phyloP scores from a whole-genome alignment of 2,329 filamentous ascomycete species.

The Phaeosphaeria sp. region DNA sequence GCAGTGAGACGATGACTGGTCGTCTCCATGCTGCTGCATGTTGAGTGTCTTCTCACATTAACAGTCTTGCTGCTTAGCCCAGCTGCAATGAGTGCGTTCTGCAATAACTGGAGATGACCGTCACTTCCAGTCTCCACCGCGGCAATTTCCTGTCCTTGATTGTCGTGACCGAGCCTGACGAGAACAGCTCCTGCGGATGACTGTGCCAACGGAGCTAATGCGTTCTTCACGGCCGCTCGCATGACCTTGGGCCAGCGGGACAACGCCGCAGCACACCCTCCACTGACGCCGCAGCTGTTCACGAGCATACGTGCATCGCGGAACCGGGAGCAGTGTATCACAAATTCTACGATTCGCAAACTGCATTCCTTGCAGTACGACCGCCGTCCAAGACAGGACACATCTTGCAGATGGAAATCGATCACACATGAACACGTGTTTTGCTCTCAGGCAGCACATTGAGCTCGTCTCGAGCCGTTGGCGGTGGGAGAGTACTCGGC shows the following conservation, averaged over 20 bases:
- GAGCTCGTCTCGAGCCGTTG: background rate
- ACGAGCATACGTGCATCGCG: slow-evolving; percentile 27
- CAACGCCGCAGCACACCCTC: slow-evolving; percentile 23
- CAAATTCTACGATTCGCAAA: slow-evolving; percentile 16
- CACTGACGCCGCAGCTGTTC: slow-evolving; percentile 5
- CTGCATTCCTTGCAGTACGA: slow-evolving; percentile 2
- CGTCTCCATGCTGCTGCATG: too few relatives aligned
- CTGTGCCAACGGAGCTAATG: slow-evolving; percentile 18
- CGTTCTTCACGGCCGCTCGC: slow-evolving; percentile 4
- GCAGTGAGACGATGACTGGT: background rate
- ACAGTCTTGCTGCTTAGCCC: slow-evolving; percentile 1
- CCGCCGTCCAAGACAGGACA: slow-evolving; percentile 15
- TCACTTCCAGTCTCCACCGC: background rate
- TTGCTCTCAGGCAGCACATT: background rate
- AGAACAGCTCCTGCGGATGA: slow-evolving; percentile 7
- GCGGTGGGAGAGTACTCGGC: background rate
- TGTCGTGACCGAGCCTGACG: slow-evolving; percentile 15
- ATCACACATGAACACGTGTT: slow-evolving; percentile 4
- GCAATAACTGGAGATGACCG: background rate
- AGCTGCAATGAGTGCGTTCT: background rate
- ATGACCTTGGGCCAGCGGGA: slow-evolving; percentile 14
- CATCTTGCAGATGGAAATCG: background rate
- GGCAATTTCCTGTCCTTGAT: background rate
- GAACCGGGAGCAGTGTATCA: slow-evolving; percentile 20
- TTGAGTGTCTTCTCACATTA: background rate